Percentiles rank a stretch among this genome's conserved stretches.
Evolutionary conservation across 2,329 filamentous ascomycete genomes (phyloP).

Genomic region (Stagonosporopsis cucurbitacearum): DNA sequence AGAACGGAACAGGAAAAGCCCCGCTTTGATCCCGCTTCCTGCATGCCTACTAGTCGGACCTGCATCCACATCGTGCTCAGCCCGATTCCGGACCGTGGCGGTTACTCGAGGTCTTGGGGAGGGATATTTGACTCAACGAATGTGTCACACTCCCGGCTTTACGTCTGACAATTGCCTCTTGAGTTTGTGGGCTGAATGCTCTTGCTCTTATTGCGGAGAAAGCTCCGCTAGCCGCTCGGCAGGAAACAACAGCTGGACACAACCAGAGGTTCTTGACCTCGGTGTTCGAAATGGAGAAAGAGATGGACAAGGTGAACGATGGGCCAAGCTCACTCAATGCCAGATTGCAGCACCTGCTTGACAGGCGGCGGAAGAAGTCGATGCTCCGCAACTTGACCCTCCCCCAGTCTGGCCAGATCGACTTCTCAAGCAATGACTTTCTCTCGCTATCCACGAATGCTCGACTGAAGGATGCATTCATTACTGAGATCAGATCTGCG

Average conservation of each 20-base stretch:
- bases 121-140: constrained; percentile 6
- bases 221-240: constrained; percentile 6
- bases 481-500: constrained; percentile 53
- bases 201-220: constrained; percentile 4
- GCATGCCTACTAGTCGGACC: constrained; percentile 1
- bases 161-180: constrained; percentile 13
- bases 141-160: constrained; percentile 8
- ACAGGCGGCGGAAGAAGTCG: constrained; percentile 48
- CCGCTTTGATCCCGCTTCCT: constrained; percentile 7
- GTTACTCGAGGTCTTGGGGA: constrained; percentile 19
- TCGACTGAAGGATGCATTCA: constrained; percentile 56
- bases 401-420: constrained; percentile 48
- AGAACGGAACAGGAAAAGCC: neutral
- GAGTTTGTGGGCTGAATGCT: neutral
- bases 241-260: constrained; percentile 11
- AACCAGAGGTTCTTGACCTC: neutral
- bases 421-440: constrained; percentile 73
- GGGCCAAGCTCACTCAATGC: constrained; percentile 26
- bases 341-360: constrained; percentile 42
- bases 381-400: constrained; percentile 43
- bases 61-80: constrained; percentile 17
- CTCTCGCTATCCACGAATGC: constrained; percentile 62
- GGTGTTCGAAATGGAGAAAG: constrained; percentile 5
- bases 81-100: constrained; percentile 19
- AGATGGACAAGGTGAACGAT: constrained; percentile 16